phyloP scores from a whole-genome alignment of 306 rosid species.

The Aeschynomene evenia region DNA sequence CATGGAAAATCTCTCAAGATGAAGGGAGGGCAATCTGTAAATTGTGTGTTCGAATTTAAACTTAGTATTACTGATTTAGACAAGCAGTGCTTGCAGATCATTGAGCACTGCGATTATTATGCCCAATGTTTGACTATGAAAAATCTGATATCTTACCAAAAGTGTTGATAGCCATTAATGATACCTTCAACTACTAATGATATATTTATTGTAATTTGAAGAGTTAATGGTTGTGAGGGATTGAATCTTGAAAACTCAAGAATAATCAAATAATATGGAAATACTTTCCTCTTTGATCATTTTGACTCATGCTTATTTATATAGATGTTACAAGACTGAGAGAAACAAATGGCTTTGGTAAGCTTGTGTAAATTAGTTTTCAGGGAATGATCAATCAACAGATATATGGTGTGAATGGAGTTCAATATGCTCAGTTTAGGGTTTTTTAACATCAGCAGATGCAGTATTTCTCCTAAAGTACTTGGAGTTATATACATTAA shows the following conservation, averaged over 20 bases:
- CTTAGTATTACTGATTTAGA: neutral
- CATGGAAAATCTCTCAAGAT: neutral
- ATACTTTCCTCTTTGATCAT: neutral
- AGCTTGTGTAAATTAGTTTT: neutral
- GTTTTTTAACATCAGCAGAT: slow-evolving; percentile 13
- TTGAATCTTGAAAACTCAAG: slow-evolving; percentile 9
- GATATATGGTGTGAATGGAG: neutral
- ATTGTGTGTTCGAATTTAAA: neutral
- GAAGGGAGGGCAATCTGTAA: neutral
- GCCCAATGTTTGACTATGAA: neutral
- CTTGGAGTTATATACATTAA: slow-evolving; percentile 33
- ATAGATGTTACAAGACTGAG: neutral
- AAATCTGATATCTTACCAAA: neutral
- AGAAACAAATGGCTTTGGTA: slow-evolving; percentile 1
- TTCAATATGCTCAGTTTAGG: slow-evolving; percentile 20
- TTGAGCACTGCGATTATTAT: neutral
- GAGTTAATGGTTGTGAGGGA: neutral
- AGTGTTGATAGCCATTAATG: neutral
- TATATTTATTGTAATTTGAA: neutral
- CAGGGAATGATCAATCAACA: slow-evolving; percentile 7
- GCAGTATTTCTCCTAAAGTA: slow-evolving; percentile 22
- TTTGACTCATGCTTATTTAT: neutral
- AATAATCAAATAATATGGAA: neutral
- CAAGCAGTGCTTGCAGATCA: neutral
- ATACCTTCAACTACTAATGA: neutral